Evolutionary conservation across 192 early-diverging fungal genomes (phyloP).

Genomic region (Chytriomyces confervae): DNA sequence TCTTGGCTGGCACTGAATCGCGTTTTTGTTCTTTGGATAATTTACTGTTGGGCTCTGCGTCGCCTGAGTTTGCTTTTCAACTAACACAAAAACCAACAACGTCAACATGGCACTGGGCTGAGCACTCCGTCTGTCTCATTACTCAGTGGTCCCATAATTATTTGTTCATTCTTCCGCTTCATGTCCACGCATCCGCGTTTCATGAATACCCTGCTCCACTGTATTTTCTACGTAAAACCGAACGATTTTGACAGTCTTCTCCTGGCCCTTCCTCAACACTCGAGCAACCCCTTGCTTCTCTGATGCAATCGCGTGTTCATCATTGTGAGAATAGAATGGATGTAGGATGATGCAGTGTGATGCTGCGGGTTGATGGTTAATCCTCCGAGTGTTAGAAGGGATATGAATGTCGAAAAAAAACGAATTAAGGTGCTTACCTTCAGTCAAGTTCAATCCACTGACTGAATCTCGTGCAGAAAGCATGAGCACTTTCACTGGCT

Average conservation of each 20-base stretch:
- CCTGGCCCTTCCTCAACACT: constrained; percentile 31
- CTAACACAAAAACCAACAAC: too few species aligned
- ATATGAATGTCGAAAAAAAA: too few species aligned
- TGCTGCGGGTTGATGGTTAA: neutral
- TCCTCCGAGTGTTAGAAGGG: neutral
- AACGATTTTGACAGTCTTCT: constrained; percentile 34
- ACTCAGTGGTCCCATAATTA: neutral
- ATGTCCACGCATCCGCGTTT: neutral
- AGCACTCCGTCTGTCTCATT: neutral
- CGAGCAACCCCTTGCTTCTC: constrained; percentile 37
- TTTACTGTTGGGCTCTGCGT: too few species aligned
- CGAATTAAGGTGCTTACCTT: constrained; percentile 28
- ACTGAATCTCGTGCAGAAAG: constrained; percentile 34
- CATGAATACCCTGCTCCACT: constrained; percentile 26
- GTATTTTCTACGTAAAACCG: constrained; percentile 30
- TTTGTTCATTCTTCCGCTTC: too few species aligned
- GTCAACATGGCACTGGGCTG: too few species aligned
- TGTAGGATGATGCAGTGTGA: neutral
- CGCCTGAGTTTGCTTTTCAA: too few species aligned
- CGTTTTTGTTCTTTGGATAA: too few species aligned
- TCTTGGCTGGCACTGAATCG: too few species aligned
- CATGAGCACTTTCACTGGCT: constrained; percentile 32
- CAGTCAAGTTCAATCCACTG: constrained; percentile 37
- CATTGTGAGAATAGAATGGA: constrained; percentile 26
- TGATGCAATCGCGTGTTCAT: constrained; percentile 31